Conservation (phyloP, 306 rosid genomes). For the Aeschynomene evenia region DNA sequence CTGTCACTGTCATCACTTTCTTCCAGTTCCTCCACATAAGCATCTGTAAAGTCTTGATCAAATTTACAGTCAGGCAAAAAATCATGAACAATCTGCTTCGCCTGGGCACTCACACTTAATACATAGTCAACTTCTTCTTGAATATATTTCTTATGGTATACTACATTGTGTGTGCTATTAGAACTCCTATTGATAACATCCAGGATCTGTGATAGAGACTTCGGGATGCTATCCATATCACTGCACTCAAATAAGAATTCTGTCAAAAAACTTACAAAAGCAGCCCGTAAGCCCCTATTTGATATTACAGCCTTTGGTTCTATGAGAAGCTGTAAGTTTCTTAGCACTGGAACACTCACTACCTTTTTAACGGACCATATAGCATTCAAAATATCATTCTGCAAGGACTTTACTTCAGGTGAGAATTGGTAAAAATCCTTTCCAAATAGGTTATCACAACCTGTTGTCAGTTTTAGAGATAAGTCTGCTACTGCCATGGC, state of each 20-base stretch:
- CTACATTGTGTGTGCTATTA: not conserved
- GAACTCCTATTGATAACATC: constrained; percentile 50
- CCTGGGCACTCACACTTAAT: constrained; percentile 67
- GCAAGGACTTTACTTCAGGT: constrained; percentile 61
- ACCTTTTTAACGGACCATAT: constrained; percentile 53
- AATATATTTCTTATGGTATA: constrained; percentile 41
- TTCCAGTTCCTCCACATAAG: constrained; percentile 67
- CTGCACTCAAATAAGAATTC: constrained; percentile 65
- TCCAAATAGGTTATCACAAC: constrained; percentile 40
- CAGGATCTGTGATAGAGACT: constrained; percentile 47
- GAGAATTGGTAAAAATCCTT: constrained; percentile 56
- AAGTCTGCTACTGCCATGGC: constrained; percentile 84
- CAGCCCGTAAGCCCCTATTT: constrained; percentile 42
- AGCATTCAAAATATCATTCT: constrained; percentile 66
- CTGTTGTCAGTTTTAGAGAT: constrained; percentile 50
- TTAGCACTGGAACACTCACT: constrained; percentile 41
- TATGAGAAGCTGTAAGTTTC: constrained; percentile 50
- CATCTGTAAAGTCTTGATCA: constrained; percentile 60
- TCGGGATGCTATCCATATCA: constrained; percentile 69
- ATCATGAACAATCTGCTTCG: constrained; percentile 67
- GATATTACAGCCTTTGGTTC: constrained; percentile 56
- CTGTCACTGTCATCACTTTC: constrained; percentile 54
- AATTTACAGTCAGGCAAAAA: constrained; percentile 52
- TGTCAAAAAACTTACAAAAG: constrained; percentile 54
- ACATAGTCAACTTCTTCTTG: constrained; percentile 66